Percentiles rank a stretch among this genome's conserved stretches.
Evolutionary conservation across 176 grass and related monocot genomes (phyloP).

Genomic region (Pharus latifolius): DNA sequence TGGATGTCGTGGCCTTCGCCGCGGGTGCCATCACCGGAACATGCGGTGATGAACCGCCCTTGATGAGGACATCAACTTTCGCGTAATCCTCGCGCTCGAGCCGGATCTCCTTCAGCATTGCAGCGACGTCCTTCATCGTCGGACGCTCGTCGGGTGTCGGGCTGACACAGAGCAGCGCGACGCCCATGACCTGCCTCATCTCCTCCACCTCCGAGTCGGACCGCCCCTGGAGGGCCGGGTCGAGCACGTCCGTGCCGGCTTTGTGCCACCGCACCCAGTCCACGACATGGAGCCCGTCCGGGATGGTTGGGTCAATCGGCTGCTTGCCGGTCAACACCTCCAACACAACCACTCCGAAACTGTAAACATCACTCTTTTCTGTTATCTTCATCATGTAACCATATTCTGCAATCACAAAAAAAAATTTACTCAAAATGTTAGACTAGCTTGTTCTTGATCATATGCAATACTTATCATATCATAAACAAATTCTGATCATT

Average conservation of each 20-base stretch:
- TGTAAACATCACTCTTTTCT: slow-evolving; percentile 94
- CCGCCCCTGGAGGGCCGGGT: slow-evolving; percentile 43
- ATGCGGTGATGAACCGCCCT: slow-evolving; percentile 21
- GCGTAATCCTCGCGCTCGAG: slow-evolving; percentile 71
- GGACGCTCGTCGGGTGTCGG: slow-evolving; percentile 64
- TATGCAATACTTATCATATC: too few species aligned
- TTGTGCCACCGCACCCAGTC: slow-evolving; percentile 78
- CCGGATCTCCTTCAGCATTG: slow-evolving; percentile 83
- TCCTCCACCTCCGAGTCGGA: slow-evolving; percentile 56
- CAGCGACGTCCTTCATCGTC: slow-evolving; percentile 82
- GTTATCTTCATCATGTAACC: slow-evolving; percentile 99
- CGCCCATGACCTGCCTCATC: slow-evolving; percentile 83
- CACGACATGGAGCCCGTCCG: slow-evolving; percentile 63
- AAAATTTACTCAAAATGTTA: neutral
- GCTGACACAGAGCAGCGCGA: slow-evolving; percentile 80
- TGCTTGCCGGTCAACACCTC: slow-evolving; percentile 92
- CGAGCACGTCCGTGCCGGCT: slow-evolving; percentile 42
- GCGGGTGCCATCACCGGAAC: neutral
- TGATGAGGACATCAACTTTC: slow-evolving; percentile 56
- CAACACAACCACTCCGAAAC: slow-evolving; percentile 92
- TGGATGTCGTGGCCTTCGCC: neutral
- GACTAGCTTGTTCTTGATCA: too few species aligned
- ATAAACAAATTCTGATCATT: too few species aligned
- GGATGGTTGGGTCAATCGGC: slow-evolving; percentile 87
- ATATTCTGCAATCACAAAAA: slow-evolving; percentile 43